These are phyloP conservation scores for Lizonia empirigonia DNA, from an alignment of 2,329 filamentous ascomycete genomes.

Conservation along the genomic window DNA sequence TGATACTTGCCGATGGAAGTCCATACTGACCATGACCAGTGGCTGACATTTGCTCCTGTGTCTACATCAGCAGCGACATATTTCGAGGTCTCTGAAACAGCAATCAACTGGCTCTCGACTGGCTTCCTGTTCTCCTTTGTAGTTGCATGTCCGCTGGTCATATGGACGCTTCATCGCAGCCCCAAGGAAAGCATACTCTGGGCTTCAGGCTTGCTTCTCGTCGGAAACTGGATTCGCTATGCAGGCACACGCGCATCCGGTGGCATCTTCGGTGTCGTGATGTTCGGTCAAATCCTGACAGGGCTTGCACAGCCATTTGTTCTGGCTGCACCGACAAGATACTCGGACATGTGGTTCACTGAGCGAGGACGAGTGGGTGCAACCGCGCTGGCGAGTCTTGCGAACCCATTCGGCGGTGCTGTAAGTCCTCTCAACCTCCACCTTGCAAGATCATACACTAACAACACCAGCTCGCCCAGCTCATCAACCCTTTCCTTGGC, in stretches of 20 bases:
- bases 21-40: slow-evolving; percentile 59
- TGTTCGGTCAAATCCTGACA: slow-evolving; percentile 90
- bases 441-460: slow-evolving; percentile 1
- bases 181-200: slow-evolving; percentile 78
- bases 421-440: slow-evolving; percentile 51
- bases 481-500: slow-evolving; percentile 82
- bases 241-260: slow-evolving; percentile 65
- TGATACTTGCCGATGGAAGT: not conserved
- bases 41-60: slow-evolving; percentile 90
- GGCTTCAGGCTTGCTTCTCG: slow-evolving; percentile 73
- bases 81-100: slow-evolving; percentile 74
- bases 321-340: slow-evolving; percentile 83
- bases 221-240: slow-evolving; percentile 92
- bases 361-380: slow-evolving; percentile 81
- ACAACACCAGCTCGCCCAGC: slow-evolving; percentile 64
- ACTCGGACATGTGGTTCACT: slow-evolving; percentile 95
- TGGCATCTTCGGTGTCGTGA: slow-evolving; percentile 74
- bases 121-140: slow-evolving; percentile 86
- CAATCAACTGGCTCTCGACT: slow-evolving; percentile 92
- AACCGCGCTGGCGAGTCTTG: slow-evolving; percentile 81
- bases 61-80: slow-evolving; percentile 74
- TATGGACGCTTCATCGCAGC: slow-evolving; percentile 79
- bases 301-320: slow-evolving; percentile 93
- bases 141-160: slow-evolving; percentile 68
- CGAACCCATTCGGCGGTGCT: slow-evolving; percentile 89